These are phyloP conservation scores for Apiotrichum montevideense DNA, from an alignment of 1,284 basidiomycete species.

Conservation along the genomic window DNA sequence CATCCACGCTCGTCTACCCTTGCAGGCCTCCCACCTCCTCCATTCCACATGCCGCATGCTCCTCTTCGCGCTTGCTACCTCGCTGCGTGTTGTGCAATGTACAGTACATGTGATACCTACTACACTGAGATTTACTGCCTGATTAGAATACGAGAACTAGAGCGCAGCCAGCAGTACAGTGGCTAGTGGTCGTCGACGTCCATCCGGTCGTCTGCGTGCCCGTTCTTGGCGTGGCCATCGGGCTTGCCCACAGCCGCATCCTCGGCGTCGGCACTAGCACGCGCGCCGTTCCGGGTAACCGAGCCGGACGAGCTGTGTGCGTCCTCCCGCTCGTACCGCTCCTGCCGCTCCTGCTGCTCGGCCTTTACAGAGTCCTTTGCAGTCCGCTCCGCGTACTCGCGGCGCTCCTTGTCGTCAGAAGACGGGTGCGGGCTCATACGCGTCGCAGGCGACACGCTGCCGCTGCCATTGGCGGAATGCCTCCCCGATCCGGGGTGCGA, in stretches of 20 bases:
- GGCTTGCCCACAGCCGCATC: neutral
- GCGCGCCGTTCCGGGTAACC: no score
- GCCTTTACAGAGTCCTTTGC: no score
- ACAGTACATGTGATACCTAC: neutral
- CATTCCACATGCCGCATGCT: no score
- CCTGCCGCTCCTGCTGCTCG: no score
- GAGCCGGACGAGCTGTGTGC: no score
- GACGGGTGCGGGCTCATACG: neutral
- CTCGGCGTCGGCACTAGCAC: neutral
- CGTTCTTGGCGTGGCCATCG: neutral
- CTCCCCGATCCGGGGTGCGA: neutral
- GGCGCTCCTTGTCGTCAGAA: neutral
- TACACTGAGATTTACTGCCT: neutral
- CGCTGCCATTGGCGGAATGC: neutral
- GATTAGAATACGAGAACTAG: neutral
- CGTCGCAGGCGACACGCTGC: neutral
- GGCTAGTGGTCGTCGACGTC: neutral
- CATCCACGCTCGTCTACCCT: no score
- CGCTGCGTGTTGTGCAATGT: constrained; percentile 3
- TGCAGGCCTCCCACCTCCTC: no score
- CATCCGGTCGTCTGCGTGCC: neutral
- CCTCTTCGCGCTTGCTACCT: no score
- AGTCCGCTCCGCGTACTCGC: no score
- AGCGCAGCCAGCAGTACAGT: neutral
- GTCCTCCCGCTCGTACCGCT: no score